These are phyloP conservation scores for Smithsoniella earleae DNA, from an alignment of 163 green algal genomes.

Conservation along the genomic window DNA sequence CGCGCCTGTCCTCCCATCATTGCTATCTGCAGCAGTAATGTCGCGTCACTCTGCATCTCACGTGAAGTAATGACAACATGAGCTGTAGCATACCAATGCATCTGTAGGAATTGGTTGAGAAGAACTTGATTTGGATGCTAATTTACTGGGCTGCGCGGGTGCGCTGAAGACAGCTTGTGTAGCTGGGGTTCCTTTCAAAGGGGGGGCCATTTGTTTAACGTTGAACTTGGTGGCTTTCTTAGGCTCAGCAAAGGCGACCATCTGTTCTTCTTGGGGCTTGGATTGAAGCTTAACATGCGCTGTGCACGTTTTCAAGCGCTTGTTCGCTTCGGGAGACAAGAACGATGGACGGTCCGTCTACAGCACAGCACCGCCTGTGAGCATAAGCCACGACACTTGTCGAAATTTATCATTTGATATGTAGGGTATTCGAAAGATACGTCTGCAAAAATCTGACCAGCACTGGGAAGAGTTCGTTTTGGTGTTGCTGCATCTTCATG, in stretches of 20 bases:
- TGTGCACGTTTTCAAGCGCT: not conserved
- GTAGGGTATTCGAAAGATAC: too few relatives aligned
- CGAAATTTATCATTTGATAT: too few relatives aligned
- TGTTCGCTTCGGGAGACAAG: not conserved
- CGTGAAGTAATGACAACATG: not conserved
- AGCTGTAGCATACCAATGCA: not conserved
- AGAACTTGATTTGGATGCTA: not conserved
- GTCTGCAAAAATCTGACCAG: too few relatives aligned
- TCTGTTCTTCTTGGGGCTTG: not conserved
- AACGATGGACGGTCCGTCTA: not conserved
- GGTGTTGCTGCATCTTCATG: too few relatives aligned
- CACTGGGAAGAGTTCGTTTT: too few relatives aligned
- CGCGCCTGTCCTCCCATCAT: conserved; percentile 51
- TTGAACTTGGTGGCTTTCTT: conserved; percentile 35
- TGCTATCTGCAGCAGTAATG: conserved; percentile 47
- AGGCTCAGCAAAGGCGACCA: not conserved
- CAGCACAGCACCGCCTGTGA: too few relatives aligned
- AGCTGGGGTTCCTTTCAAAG: conserved; percentile 40
- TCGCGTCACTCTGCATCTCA: not conserved
- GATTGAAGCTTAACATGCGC: not conserved
- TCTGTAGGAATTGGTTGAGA: not conserved
- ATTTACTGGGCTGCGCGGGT: not conserved
- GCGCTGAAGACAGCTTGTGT: conserved; percentile 22
- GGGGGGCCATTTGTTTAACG: conserved; percentile 42
- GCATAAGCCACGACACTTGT: too few relatives aligned